Evolutionary conservation across 768 basidiomycete species (phyloP), one percentile per base, ranked within the genome.

Genomic region (Tulasnella sp.): DNA sequence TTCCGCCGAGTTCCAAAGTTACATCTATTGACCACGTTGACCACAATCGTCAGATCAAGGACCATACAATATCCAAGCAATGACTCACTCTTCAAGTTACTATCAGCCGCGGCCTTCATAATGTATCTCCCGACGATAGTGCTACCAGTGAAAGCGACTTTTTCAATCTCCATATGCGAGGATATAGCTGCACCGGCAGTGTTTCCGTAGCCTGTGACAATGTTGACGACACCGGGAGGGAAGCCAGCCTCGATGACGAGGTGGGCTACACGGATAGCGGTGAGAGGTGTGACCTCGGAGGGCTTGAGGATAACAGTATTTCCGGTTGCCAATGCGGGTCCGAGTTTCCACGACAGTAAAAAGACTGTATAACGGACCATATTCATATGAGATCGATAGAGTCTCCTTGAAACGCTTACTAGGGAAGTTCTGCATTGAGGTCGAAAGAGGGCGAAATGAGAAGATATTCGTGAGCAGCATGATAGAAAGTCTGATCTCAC

Each of bases 81-180:
- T 23, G 73, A 86, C 53, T 88, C 83, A 60, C 80, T 80, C 74
- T 95, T 96, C 66, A 96, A 69, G 68, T 95, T 96, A 29, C 80
- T 81, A 70, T 83, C 81, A 0, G 88, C 80, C 2, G 91, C 79
- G 2, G 87, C 85, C 65, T 88, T 81, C 77, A 91, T 76, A 67
- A 95, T 77, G 65, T 82, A 83, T 10, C 88, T 79, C 8, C 93
- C 92, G 23, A 84, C 80, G 42, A 83, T 73, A 1, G 88, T 88
- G 61, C 84, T 86, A 2, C 90, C 91, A 0, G 92, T 95, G 74
- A 95, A 94, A 0, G 89, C 85, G 29, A 92, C 77, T 71, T 88
- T 88, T 53, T 80, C 76, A 63, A 89, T 83, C 9, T 71, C 70
- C 65, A 75, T 76, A 72, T 89, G 86, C 48, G 77, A 74, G 3